Conservation (phyloP, 2,329 filamentous ascomycete genomes). For the Bipolaris oryzae region DNA sequence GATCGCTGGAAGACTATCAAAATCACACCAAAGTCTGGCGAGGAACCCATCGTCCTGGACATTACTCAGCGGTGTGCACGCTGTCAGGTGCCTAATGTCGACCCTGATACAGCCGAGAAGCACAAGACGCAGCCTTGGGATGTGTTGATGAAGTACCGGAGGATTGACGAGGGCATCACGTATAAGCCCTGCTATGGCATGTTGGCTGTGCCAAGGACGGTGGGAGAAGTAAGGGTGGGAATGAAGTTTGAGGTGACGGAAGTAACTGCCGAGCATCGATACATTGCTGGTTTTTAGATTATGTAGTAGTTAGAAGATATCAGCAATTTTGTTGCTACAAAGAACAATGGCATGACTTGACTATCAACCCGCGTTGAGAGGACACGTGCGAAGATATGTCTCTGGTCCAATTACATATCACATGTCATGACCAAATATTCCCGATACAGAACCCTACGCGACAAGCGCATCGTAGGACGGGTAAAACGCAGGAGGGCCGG, state of each 20-base stretch:
- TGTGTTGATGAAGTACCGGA: slow-evolving; percentile 64
- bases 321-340: neutral
- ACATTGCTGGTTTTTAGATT: slow-evolving; percentile 50
- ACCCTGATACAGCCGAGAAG: slow-evolving; percentile 65
- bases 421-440: neutral
- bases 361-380: neutral
- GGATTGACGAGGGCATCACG: slow-evolving; percentile 65
- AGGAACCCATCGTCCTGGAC: slow-evolving; percentile 56
- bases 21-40: slow-evolving; percentile 38
- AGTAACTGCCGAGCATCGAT: slow-evolving; percentile 63
- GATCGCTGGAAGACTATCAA: slow-evolving; percentile 67
- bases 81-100: slow-evolving; percentile 69
- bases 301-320: neutral
- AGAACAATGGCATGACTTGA: neutral
- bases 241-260: slow-evolving; percentile 64
- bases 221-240: slow-evolving; percentile 62
- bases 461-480: slow-evolving; percentile 1
- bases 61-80: slow-evolving; percentile 64
- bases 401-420: neutral
- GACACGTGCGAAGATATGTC: neutral
- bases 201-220: slow-evolving; percentile 65
- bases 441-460: slow-evolving; percentile 1
- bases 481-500: slow-evolving; percentile 22
- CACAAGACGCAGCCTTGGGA: slow-evolving; percentile 67
- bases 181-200: slow-evolving; percentile 72